These are phyloP conservation scores for Linnemannia elongata DNA, from an alignment of 192 early-diverging fungal species.

Conservation along the genomic window DNA sequence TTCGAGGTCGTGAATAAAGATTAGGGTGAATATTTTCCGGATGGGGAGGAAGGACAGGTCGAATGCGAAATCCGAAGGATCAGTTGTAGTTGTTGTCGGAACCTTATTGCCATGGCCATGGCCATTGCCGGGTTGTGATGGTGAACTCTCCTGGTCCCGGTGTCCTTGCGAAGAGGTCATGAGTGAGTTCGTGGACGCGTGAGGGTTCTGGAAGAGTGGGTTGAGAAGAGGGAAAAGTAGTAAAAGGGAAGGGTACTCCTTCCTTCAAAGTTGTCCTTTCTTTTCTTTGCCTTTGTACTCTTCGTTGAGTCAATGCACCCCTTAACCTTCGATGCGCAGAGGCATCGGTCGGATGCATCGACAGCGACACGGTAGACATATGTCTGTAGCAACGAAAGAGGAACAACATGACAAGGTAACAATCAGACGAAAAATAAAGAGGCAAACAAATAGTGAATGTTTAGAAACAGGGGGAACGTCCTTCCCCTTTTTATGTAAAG, in stretches of 20 bases:
- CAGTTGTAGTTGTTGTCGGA: neutral
- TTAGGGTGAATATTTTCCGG: constrained; percentile 44
- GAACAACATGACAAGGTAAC: neutral
- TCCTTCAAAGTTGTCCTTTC: neutral
- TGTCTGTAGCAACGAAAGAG: neutral
- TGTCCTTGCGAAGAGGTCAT: neutral
- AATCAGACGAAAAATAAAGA: neutral
- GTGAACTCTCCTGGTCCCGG: neutral
- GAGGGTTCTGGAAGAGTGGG: neutral
- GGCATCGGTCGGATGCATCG: neutral
- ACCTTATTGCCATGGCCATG: neutral
- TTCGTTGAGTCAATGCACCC: neutral
- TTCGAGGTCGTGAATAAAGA: constrained; percentile 43
- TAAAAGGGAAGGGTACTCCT: neutral
- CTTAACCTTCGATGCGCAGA: neutral
- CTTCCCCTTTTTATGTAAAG: neutral
- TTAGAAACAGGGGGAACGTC: neutral
- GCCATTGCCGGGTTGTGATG: neutral
- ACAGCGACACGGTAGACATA: neutral
- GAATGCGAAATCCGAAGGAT: constrained; percentile 14
- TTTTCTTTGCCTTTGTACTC: neutral
- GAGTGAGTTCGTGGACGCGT: neutral
- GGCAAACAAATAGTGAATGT: neutral
- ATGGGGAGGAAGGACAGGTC: constrained; percentile 17
- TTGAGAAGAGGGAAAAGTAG: neutral